Conservation (phyloP, 495 filamentous ascomycete species). For the Trichoderma gamsii region DNA sequence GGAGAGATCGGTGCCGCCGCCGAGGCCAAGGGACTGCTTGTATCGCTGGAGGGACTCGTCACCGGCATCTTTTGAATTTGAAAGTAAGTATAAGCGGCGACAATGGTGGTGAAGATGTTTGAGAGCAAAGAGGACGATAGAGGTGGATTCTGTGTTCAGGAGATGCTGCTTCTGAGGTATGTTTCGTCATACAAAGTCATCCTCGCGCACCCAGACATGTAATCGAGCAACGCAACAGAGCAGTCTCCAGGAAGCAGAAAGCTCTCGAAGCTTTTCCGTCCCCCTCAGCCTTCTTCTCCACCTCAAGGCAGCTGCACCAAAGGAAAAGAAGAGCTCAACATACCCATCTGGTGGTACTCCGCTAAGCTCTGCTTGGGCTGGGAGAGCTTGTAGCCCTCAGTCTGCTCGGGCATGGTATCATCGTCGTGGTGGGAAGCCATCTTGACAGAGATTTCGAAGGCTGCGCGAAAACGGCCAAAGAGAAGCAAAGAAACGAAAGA, state of each 20-base stretch:
- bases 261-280: neutral
- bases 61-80: constrained; percentile 48
- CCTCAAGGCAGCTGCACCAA: neutral
- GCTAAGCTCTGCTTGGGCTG: constrained; percentile 92
- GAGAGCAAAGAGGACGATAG: neutral
- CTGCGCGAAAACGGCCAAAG: neutral
- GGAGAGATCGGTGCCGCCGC: constrained; percentile 52
- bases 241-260: neutral
- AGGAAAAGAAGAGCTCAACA: constrained; percentile 29
- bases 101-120: neutral
- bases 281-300: neutral
- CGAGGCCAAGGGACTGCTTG: constrained; percentile 91
- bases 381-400: constrained; percentile 93
- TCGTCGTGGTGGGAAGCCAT: constrained; percentile 75
- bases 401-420: constrained; percentile 78
- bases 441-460: constrained; percentile 17
- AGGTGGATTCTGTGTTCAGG: neutral
- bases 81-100: constrained; percentile 17
- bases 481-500: neutral
- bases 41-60: constrained; percentile 94
- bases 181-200: no score
- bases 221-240: no score
- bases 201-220: no score
- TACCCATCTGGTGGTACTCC: constrained; percentile 88
- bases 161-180: no score